Evolutionary conservation across 495 filamentous ascomycete species (phyloP).

Genomic region (Cercophora samala): DNA sequence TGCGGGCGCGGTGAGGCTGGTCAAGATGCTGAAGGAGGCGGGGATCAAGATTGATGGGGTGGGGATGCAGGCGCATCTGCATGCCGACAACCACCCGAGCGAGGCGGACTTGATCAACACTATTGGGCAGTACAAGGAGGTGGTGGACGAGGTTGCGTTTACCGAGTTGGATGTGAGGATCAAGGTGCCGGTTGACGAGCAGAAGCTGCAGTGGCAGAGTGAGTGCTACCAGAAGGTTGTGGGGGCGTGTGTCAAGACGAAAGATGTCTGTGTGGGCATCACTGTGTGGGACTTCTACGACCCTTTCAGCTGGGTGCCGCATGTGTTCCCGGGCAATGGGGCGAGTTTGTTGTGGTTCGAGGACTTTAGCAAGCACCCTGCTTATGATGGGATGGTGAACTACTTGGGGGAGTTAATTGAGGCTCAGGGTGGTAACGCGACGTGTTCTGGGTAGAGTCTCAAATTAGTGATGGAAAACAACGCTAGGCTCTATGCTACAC

Average conservation of each 20-base stretch:
- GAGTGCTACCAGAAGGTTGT: slow-evolving; percentile 53
- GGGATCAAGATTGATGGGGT: slow-evolving; percentile 60
- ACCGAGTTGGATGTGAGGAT: slow-evolving; percentile 62
- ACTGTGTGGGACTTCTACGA: slow-evolving; percentile 63
- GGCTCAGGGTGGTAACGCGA: neutral
- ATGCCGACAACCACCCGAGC: slow-evolving; percentile 50
- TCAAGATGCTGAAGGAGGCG: slow-evolving; percentile 49
- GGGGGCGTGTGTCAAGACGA: slow-evolving; percentile 55
- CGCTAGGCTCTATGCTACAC: neutral
- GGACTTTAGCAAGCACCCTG: slow-evolving; percentile 56
- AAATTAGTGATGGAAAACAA: neutral
- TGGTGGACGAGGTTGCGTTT: slow-evolving; percentile 57
- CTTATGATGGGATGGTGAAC: slow-evolving; percentile 37
- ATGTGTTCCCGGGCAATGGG: slow-evolving; percentile 53
- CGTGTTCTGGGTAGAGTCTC: neutral
- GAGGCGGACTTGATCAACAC: slow-evolving; percentile 44
- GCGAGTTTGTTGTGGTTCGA: slow-evolving; percentile 50
- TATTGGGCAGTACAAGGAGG: slow-evolving; percentile 43
- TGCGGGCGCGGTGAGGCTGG: slow-evolving; percentile 47
- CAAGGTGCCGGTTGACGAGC: slow-evolving; percentile 42
- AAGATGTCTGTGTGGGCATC: slow-evolving; percentile 59
- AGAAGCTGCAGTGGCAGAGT: slow-evolving; percentile 53
- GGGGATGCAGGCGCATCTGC: slow-evolving; percentile 60
- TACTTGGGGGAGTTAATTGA: slow-evolving; percentile 9
- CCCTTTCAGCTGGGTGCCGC: slow-evolving; percentile 58